These are phyloP conservation scores for Phlegmacium glaucopus DNA, from an alignment of 768 basidiomycete genomes.

Conservation along the genomic window DNA sequence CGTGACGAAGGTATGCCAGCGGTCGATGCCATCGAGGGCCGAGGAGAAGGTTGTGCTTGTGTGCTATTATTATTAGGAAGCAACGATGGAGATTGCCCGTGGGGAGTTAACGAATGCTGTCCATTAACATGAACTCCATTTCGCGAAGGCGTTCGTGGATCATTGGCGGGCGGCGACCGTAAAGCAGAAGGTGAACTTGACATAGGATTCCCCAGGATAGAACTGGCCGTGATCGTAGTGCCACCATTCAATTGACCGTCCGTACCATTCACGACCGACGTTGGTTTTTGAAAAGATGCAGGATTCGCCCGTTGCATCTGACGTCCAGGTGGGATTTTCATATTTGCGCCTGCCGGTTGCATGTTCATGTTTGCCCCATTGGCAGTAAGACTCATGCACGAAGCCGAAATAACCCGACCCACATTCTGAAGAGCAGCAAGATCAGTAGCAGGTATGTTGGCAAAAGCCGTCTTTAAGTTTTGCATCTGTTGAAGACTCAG, in stretches of 20 bases:
- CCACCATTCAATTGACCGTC: slow-evolving; percentile 17
- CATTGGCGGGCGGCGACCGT: slow-evolving; percentile 56
- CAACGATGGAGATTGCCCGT: slow-evolving; percentile 45
- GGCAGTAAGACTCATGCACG: slow-evolving; percentile 36
- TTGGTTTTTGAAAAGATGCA: slow-evolving; percentile 30
- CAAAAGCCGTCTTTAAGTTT: slow-evolving; percentile 54
- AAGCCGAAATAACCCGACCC: slow-evolving; percentile 28
- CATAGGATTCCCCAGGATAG: slow-evolving; percentile 32
- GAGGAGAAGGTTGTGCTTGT: slow-evolving; percentile 47
- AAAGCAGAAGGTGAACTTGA: slow-evolving; percentile 15
- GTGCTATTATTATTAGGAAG: slow-evolving; percentile 42
- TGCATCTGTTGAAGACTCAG: slow-evolving; percentile 60
- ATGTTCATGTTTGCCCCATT: slow-evolving; percentile 37
- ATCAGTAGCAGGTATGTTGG: slow-evolving; percentile 37
- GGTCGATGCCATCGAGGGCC: slow-evolving; percentile 46
- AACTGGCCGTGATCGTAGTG: slow-evolving; percentile 24
- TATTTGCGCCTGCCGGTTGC: slow-evolving; percentile 26
- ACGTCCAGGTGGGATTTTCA: slow-evolving; percentile 39
- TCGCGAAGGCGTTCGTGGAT: slow-evolving; percentile 43
- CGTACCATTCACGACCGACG: slow-evolving; percentile 31
- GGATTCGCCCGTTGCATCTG: slow-evolving; percentile 37
- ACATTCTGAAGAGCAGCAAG: slow-evolving; percentile 32
- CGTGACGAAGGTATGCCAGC: slow-evolving; percentile 51
- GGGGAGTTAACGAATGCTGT: slow-evolving; percentile 49
- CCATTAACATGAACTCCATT: slow-evolving; percentile 33